phyloP scores from a whole-genome alignment of 768 basidiomycete species.

The Boletellus emodensis region DNA sequence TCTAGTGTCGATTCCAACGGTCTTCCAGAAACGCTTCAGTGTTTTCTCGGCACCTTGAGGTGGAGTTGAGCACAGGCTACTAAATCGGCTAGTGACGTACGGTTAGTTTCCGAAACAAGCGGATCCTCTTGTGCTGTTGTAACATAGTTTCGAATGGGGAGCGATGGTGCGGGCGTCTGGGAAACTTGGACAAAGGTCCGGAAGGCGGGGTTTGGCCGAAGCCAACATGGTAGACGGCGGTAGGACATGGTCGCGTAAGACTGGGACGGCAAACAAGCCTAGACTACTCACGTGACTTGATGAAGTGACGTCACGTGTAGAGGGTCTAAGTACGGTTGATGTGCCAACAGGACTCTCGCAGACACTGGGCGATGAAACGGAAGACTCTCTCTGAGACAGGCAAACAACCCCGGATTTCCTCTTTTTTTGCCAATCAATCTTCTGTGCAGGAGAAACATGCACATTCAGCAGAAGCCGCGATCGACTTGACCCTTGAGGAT shows the following conservation, averaged over 20 bases:
- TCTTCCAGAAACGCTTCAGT: conserved; percentile 91
- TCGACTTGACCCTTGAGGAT: conserved; percentile 54
- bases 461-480: conserved; percentile 27
- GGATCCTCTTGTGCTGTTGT: conserved; percentile 37
- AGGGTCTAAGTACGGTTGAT: background rate
- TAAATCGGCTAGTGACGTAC: conserved; percentile 34
- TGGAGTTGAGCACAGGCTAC: conserved; percentile 1
- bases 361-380: conserved; percentile 15
- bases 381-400: conserved; percentile 10
- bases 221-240: conserved; percentile 3
- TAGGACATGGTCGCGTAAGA: conserved; percentile 2
- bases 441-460: conserved; percentile 28
- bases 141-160: conserved; percentile 9
- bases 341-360: no score
- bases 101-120: conserved; percentile 58
- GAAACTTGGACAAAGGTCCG: background rate
- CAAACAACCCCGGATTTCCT: conserved; percentile 39
- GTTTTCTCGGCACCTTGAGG: conserved; percentile 77
- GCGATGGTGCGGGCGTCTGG: background rate
- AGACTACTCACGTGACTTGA: conserved; percentile 21
- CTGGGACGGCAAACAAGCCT: conserved; percentile 1
- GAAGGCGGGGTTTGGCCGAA: conserved; percentile 3
- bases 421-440: conserved; percentile 34
- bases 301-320: conserved; percentile 22
- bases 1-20: conserved; percentile 68